Conservation (phyloP, 1,284 basidiomycete species). For the Boletus mariae region DNA sequence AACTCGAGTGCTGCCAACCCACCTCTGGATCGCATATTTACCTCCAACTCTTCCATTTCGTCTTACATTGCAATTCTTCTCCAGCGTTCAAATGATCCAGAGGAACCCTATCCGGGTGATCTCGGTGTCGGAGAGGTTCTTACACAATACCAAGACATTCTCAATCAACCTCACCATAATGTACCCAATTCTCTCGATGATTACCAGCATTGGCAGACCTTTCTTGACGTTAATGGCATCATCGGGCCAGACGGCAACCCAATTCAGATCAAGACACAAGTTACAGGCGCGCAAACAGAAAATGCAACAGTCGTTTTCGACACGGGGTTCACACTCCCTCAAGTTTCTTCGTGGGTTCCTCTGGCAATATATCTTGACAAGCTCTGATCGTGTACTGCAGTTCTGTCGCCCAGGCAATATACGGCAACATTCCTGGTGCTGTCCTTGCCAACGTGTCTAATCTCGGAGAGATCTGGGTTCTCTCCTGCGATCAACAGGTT, state of each 20-base stretch:
- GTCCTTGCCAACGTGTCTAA: conserved; percentile 42
- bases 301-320: conserved; percentile 61
- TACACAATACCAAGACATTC: conserved; percentile 38
- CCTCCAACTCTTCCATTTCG: conserved; percentile 49
- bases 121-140: conserved; percentile 48
- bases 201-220: conserved; percentile 51
- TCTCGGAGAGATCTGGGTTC: conserved; percentile 49
- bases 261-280: conserved; percentile 44
- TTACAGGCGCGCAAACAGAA: conserved; percentile 39
- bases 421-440: conserved; percentile 48
- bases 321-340: conserved; percentile 65
- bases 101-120: conserved; percentile 42
- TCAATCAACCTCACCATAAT: conserved; percentile 40
- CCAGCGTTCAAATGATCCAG: conserved; percentile 43
- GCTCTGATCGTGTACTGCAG: conserved; percentile 31
- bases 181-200: conserved; percentile 36
- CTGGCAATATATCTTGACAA: not conserved
- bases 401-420: conserved; percentile 52
- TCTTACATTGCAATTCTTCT: conserved; percentile 57
- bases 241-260: conserved; percentile 46
- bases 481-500: conserved; percentile 58
- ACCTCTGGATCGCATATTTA: conserved; percentile 61
- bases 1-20: conserved; percentile 40
- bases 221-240: conserved; percentile 48
- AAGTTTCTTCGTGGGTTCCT: conserved; percentile 49